Evolutionary conservation across 2,329 filamentous ascomycete species (phyloP).

Genomic region (Helotiales sp.): DNA sequence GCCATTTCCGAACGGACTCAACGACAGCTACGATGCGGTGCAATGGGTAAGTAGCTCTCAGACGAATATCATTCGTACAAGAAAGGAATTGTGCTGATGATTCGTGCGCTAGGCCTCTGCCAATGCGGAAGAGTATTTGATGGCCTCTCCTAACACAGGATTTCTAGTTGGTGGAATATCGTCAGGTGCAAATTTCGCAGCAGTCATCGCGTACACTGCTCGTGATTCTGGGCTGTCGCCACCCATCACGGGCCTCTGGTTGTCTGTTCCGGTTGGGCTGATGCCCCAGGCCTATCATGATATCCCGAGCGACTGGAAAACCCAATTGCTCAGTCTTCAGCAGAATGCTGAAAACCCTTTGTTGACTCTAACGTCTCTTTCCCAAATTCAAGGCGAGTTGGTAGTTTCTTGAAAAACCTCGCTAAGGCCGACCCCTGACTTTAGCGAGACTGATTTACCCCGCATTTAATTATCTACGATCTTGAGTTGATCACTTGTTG

Average conservation of each 20-base stretch:
- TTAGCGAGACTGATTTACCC: too few species aligned
- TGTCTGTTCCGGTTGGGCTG: constrained; percentile 40
- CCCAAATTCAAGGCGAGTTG: constrained; percentile 11
- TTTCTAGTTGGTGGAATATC: constrained; percentile 50
- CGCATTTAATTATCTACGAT: too few species aligned
- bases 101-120: background rate
- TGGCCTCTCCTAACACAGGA: constrained; percentile 42
- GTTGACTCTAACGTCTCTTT: constrained; percentile 10
- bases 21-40: constrained; percentile 54
- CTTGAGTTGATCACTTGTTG: too few species aligned
- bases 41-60: too few species aligned
- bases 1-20: constrained; percentile 53
- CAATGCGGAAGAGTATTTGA: constrained; percentile 41
- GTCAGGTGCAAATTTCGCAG: constrained; percentile 45
- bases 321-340: constrained; percentile 3
- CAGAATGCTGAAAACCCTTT: constrained; percentile 13
- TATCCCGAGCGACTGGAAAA: background rate
- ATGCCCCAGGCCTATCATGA: background rate
- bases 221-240: constrained; percentile 42
- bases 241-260: constrained; percentile 46
- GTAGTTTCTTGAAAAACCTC: too few species aligned
- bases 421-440: too few species aligned
- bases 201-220: constrained; percentile 40
- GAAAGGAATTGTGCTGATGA: background rate
- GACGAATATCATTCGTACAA: background rate